Evolutionary conservation across 2,329 filamentous ascomycete species (phyloP).

Genomic region (Aspergillus tubingensis): DNA sequence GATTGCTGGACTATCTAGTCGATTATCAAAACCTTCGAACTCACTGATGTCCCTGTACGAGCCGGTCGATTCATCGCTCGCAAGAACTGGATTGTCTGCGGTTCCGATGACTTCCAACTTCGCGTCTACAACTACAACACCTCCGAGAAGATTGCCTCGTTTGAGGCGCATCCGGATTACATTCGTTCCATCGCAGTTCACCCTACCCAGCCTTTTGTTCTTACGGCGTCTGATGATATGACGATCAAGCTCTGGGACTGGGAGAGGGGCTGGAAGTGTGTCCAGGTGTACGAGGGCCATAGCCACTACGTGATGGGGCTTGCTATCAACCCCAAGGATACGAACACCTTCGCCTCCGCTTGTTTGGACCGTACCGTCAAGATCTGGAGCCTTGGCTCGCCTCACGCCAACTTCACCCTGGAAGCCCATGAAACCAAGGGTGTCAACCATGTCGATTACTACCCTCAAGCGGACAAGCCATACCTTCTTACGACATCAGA

Average conservation of each 20-base stretch:
- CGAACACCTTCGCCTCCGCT: slow-evolving; percentile 87
- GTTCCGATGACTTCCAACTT: slow-evolving; percentile 85
- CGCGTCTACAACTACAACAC: slow-evolving; percentile 99
- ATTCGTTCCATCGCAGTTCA: slow-evolving; percentile 96
- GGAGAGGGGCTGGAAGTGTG: slow-evolving; percentile 98
- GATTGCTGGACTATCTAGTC: slow-evolving; percentile 52
- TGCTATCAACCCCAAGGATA: slow-evolving; percentile 96
- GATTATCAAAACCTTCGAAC: slow-evolving; percentile 97
- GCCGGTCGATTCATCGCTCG: slow-evolving; percentile 94
- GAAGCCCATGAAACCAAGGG: slow-evolving; percentile 97
- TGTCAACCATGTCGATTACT: slow-evolving; percentile 95
- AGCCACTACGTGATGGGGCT: slow-evolving; percentile 96
- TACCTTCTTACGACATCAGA: slow-evolving; percentile 97
- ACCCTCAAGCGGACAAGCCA: slow-evolving; percentile 67
- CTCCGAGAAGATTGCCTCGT: slow-evolving; percentile 94
- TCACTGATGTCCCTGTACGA: slow-evolving; percentile 96
- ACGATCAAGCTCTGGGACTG: slow-evolving; percentile 99
- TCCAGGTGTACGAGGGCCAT: slow-evolving; percentile 95
- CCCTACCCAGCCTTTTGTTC: slow-evolving; percentile 89
- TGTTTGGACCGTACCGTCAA: slow-evolving; percentile 96
- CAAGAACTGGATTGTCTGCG: slow-evolving; percentile 99
- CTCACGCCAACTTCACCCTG: slow-evolving; percentile 93
- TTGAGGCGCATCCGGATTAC: slow-evolving; percentile 97
- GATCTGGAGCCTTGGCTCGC: slow-evolving; percentile 93
- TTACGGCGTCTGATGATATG: slow-evolving; percentile 98